A percentile compares a stretch with the other conserved stretches of the same genome.
These are phyloP conservation scores for Lenwebbia sp. DNA, from an alignment of 345 rosid genomes.

Conservation along the genomic window DNA sequence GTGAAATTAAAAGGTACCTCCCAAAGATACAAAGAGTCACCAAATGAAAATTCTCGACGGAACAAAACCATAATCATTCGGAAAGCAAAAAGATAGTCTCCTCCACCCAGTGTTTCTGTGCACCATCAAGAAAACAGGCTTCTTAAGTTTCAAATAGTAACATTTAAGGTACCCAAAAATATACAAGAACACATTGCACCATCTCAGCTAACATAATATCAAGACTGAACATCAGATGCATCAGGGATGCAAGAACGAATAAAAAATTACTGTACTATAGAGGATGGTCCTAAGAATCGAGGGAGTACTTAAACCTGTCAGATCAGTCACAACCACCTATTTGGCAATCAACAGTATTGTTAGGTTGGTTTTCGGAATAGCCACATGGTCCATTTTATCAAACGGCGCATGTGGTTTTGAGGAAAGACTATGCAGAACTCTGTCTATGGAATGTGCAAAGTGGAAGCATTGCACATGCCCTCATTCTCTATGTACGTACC, in stretches of 20 bases:
- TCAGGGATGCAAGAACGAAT: neutral
- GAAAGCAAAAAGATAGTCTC: slow-evolving; percentile 91
- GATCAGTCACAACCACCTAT: neutral
- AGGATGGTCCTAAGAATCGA: neutral
- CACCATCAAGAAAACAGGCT: neutral
- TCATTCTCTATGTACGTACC: neutral
- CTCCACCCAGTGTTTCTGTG: slow-evolving; percentile 90
- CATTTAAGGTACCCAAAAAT: neutral
- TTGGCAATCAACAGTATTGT: neutral
- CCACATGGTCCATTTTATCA: neutral
- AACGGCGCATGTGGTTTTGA: neutral
- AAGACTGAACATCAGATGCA: neutral
- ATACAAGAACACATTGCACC: neutral
- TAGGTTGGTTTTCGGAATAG: neutral
- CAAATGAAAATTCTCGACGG: slow-evolving; percentile 91
- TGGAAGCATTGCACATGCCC: neutral
- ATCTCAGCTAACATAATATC: neutral
- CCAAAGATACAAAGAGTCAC: slow-evolving; percentile 96
- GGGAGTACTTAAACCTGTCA: neutral
- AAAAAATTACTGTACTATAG: neutral
- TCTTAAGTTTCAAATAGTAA: neutral
- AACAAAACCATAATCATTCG: slow-evolving; percentile 97
- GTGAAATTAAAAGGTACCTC: slow-evolving; percentile 46
- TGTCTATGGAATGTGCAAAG: neutral
- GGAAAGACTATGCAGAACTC: neutral